Evolutionary conservation across 2,329 filamentous ascomycete genomes (phyloP).

Genomic region (Trichoderma koningii): DNA sequence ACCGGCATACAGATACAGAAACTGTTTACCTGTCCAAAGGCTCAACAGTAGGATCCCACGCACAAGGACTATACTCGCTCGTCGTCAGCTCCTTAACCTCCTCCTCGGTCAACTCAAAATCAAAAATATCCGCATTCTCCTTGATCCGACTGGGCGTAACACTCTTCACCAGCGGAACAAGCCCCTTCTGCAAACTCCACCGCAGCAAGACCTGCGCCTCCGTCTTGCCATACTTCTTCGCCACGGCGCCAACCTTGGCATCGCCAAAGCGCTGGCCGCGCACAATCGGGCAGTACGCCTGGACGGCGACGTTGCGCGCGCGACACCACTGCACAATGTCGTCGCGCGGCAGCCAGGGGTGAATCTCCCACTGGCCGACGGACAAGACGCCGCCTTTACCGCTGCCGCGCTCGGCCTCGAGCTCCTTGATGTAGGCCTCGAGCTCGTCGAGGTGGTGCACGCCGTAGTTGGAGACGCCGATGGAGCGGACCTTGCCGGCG

Average conservation of each 20-base stretch:
- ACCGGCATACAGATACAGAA: too few relatives aligned
- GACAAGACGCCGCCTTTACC: slow-evolving; percentile 73
- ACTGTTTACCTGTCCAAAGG: slow-evolving; percentile 45
- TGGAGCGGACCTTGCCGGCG: slow-evolving; percentile 61
- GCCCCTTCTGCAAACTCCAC: slow-evolving; percentile 80
- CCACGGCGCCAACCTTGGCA: slow-evolving; percentile 62
- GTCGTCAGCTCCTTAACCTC: slow-evolving; percentile 55
- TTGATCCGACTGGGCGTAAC: slow-evolving; percentile 67
- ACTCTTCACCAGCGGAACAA: slow-evolving; percentile 73
- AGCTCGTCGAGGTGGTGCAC: slow-evolving; percentile 64
- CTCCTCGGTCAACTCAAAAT: slow-evolving; percentile 57
- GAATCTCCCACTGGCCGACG: slow-evolving; percentile 86
- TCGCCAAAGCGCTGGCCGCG: slow-evolving; percentile 72
- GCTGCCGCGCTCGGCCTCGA: slow-evolving; percentile 62
- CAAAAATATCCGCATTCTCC: slow-evolving; percentile 60
- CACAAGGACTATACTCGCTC: slow-evolving; percentile 54
- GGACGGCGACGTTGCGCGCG: slow-evolving; percentile 61
- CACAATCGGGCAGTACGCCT: slow-evolving; percentile 65
- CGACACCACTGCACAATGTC: slow-evolving; percentile 80
- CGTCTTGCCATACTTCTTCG: slow-evolving; percentile 71
- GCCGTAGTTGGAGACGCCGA: slow-evolving; percentile 68
- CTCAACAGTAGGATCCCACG: slow-evolving; percentile 58
- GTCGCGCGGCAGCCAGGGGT: slow-evolving; percentile 80
- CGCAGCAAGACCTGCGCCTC: slow-evolving; percentile 77
- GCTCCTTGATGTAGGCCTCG: slow-evolving; percentile 59